phyloP scores from a whole-genome alignment of 345 rosid genomes.

The Anacardium occidentale region DNA sequence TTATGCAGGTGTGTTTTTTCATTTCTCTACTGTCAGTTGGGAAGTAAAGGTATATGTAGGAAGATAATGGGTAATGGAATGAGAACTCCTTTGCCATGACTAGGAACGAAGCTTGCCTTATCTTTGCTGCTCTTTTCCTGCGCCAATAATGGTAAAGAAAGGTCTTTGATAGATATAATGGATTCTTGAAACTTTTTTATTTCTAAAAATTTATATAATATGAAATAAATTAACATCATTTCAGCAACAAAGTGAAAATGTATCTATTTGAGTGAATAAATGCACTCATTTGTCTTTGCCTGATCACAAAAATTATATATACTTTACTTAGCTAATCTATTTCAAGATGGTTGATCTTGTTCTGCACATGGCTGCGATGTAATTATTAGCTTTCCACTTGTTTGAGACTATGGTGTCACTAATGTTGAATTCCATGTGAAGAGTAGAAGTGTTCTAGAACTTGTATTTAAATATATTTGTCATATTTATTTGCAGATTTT shows the following conservation, averaged over 20 bases:
- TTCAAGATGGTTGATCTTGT: conserved; percentile 8
- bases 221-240: not conserved
- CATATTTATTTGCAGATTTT: conserved; percentile 52
- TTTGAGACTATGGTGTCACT: not conserved
- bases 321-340: too few relatives aligned
- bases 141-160: conserved; percentile 1
- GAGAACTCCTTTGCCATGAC: not conserved
- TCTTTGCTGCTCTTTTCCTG: not conserved
- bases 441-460: not conserved
- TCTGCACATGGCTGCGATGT: not conserved
- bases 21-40: not conserved
- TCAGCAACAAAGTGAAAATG: not conserved
- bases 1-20: conserved; percentile 64
- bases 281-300: not conserved
- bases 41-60: conserved; percentile 11
- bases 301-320: not conserved
- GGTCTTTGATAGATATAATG: conserved; percentile 5
- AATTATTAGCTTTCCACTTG: not conserved
- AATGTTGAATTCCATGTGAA: not conserved
- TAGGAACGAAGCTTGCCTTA: not conserved
- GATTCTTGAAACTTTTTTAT: not conserved
- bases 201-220: not conserved
- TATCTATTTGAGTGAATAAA: not conserved
- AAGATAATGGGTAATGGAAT: not conserved
- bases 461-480: conserved; percentile 11